A percentile compares a stretch with the other conserved stretches of the same genome.
Conservation (phyloP, 2,329 filamentous ascomycete genomes). For the Elsinoe ampelina region DNA sequence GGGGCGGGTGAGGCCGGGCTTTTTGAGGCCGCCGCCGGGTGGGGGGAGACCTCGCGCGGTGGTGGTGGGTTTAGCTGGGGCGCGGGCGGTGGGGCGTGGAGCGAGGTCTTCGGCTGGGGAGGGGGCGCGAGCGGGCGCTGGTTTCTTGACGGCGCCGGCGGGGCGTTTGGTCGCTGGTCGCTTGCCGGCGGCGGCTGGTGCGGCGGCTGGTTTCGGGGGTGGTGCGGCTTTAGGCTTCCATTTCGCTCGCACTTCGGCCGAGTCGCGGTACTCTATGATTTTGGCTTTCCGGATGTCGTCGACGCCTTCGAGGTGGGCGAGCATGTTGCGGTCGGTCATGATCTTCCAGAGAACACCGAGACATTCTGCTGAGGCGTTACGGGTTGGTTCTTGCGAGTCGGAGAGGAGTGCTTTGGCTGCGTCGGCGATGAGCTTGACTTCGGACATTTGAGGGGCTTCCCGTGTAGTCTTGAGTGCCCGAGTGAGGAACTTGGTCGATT, state of each 20-base stretch:
- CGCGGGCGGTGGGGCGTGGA: constrained; percentile 50
- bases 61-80: constrained; percentile 30
- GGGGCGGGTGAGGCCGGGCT: constrained; percentile 30
- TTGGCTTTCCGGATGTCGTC: constrained; percentile 95
- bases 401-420: constrained; percentile 79
- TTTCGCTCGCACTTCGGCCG: constrained; percentile 76
- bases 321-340: constrained; percentile 93
- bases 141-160: constrained; percentile 37
- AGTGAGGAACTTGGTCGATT: constrained; percentile 87
- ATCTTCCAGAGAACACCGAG: constrained; percentile 98
- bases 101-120: constrained; percentile 40
- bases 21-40: constrained; percentile 33
- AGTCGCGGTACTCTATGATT: constrained; percentile 83
- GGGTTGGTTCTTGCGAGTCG: constrained; percentile 75
- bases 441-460: constrained; percentile 73
- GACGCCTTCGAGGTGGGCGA: constrained; percentile 77
- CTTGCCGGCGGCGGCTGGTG: constrained; percentile 45
- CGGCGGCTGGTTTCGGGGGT: constrained; percentile 48
- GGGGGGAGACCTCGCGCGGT: constrained; percentile 31
- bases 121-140: constrained; percentile 30
- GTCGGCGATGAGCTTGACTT: constrained; percentile 80
- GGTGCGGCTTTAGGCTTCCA: constrained; percentile 76
- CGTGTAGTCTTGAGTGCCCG: constrained; percentile 74
- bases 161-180: constrained; percentile 41
- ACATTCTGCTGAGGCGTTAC: constrained; percentile 83